Percentiles rank a stretch among this genome's conserved stretches.
Conservation (phyloP, 768 basidiomycete genomes). For the Vararia minispora region DNA sequence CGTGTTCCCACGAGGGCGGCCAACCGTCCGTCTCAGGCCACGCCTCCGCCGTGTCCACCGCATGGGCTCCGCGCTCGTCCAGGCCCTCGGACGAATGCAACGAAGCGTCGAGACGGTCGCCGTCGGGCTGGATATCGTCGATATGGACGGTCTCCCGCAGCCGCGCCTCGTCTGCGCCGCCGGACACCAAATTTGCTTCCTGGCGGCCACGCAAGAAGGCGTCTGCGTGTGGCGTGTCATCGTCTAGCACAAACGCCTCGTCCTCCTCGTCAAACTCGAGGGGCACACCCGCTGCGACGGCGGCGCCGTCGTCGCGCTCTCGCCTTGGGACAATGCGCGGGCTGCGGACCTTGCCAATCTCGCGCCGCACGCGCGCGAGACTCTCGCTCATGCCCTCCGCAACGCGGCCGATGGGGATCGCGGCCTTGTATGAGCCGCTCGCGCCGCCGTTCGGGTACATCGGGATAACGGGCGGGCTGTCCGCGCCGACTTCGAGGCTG, state of each 20-base stretch:
- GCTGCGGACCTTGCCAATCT: slow-evolving; percentile 40
- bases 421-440: slow-evolving; percentile 25
- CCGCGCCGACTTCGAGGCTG: slow-evolving; percentile 39
- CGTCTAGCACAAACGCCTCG: slow-evolving; percentile 36
- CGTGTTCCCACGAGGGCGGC: slow-evolving; percentile 20
- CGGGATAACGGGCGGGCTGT: slow-evolving; percentile 42
- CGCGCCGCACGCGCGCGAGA: slow-evolving; percentile 45
- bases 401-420: slow-evolving; percentile 49
- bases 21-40: slow-evolving; percentile 24
- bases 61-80: slow-evolving; percentile 13
- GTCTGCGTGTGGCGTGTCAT: not conserved
- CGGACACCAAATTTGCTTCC: not conserved
- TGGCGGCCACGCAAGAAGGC: slow-evolving; percentile 2
- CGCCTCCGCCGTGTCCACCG: slow-evolving; percentile 11
- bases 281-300: slow-evolving; percentile 25
- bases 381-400: slow-evolving; percentile 51
- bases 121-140: too few relatives aligned
- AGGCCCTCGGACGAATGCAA: slow-evolving; percentile 16
- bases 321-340: slow-evolving; percentile 28
- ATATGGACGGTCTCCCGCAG: slow-evolving; percentile 15
- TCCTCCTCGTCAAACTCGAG: slow-evolving; percentile 61
- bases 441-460: slow-evolving; percentile 69
- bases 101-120: too few relatives aligned
- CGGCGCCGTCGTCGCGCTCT: slow-evolving; percentile 17
- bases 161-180: slow-evolving; percentile 11